phyloP scores from a whole-genome alignment of 2,329 filamentous ascomycete species.

The Trichoderma sp. region DNA sequence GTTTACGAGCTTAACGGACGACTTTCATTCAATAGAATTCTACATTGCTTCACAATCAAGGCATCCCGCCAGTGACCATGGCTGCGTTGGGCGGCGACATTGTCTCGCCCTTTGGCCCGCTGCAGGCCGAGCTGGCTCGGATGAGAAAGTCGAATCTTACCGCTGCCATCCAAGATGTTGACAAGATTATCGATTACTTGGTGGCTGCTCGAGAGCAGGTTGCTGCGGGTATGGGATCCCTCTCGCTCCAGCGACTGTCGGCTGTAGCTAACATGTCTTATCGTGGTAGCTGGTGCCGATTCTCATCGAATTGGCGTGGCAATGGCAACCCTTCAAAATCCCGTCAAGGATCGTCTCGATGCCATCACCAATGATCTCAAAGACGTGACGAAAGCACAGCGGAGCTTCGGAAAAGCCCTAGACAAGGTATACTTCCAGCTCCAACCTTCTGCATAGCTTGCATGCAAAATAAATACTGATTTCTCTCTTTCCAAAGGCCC shows the following conservation, averaged over 20 bases:
- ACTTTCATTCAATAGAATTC: neutral
- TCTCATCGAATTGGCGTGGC: slow-evolving; percentile 64
- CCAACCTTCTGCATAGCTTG: neutral
- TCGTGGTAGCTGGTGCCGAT: slow-evolving; percentile 30
- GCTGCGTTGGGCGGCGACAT: slow-evolving; percentile 35
- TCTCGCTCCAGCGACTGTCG: neutral
- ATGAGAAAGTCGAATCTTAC: slow-evolving; percentile 66
- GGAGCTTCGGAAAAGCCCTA: slow-evolving; percentile 78
- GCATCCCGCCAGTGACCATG: slow-evolving; percentile 26
- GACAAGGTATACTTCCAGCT: slow-evolving; percentile 61
- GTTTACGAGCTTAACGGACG: neutral
- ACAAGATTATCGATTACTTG: slow-evolving; percentile 76
- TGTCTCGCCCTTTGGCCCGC: slow-evolving; percentile 46
- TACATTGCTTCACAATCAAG: neutral
- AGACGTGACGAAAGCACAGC: slow-evolving; percentile 76
- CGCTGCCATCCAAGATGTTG: slow-evolving; percentile 73
- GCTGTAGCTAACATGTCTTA: slow-evolving; percentile 21
- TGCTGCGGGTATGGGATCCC: slow-evolving; percentile 54
- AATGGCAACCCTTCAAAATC: slow-evolving; percentile 80
- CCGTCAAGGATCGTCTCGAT: slow-evolving; percentile 77
- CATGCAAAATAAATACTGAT: neutral
- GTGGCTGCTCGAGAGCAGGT: slow-evolving; percentile 70
- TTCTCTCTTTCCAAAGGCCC: slow-evolving; percentile 28
- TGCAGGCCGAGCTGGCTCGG: slow-evolving; percentile 72
- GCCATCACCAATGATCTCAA: slow-evolving; percentile 77